phyloP scores from a whole-genome alignment of 2,329 filamentous ascomycete species.

The Fonsecaea multimorphosa region DNA sequence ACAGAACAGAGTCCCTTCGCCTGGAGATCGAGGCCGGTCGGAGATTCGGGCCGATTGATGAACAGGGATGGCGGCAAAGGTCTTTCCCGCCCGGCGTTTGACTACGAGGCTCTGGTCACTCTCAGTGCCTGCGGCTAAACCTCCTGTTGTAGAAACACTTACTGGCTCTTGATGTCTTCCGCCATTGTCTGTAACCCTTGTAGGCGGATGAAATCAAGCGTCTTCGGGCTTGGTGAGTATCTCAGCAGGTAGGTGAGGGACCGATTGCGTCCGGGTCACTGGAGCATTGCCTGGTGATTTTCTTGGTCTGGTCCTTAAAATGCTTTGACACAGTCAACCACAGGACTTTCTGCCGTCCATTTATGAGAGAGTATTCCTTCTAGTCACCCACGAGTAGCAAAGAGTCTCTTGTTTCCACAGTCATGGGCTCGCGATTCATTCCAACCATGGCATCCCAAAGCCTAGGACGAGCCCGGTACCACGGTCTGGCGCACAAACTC shows the following conservation, averaged over 20 bases:
- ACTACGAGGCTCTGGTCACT: too few species aligned
- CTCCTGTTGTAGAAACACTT: too few species aligned
- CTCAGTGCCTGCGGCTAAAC: too few species aligned
- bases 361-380: neutral
- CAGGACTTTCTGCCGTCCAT: neutral
- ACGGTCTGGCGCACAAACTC: constrained; percentile 71
- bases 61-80: neutral
- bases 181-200: neutral
- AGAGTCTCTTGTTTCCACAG: neutral
- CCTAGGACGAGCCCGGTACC: constrained; percentile 73
- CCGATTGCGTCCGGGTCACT: neutral
- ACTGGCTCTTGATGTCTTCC: neutral
- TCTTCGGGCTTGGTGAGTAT: too few species aligned
- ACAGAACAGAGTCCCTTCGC: neutral
- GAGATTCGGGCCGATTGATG: neutral
- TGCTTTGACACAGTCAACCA: neutral
- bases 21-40: neutral
- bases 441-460: constrained; percentile 79
- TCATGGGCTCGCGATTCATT: constrained; percentile 35
- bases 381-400: neutral
- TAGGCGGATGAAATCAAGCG: neutral
- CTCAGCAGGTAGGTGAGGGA: too few species aligned
- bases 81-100: neutral
- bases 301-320: neutral
- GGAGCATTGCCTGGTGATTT: neutral